Evolutionary conservation across 2,329 filamentous ascomycete genomes (phyloP), one percentile per base, ranked within the genome.

Genomic region (Calonectria leucothoes): DNA sequence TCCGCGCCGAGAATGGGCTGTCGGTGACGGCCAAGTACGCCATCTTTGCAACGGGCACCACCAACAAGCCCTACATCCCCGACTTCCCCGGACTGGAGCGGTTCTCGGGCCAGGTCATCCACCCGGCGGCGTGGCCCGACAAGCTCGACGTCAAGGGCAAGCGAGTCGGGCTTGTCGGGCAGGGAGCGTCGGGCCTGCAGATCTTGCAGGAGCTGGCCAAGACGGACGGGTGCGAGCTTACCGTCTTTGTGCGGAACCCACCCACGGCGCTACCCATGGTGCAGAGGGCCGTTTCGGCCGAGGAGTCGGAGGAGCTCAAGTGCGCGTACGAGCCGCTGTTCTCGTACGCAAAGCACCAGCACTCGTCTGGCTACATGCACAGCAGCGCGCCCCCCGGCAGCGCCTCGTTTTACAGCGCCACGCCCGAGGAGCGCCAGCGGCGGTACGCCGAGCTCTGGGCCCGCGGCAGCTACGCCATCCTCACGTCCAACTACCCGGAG

Each of bases 241-340:
- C 81, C 3, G 87, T 92, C 10, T 91, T 91, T 77, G 87, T 92
- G 71, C 85, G 91, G 29, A 92, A 88, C 3, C 90, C 91, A 0
- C 91, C 91, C 68, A 85, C 89, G 10, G 89, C 88, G 14, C 78
- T 92, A 0, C 91, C 91, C 0, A 92, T 93, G 89, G 82, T 85
- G 1, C 88, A 91, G 75, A 80, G 84, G 2, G 69, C 81, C 2
- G 76, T 91, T 1, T 85, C 85, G 0, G 83, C 81, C 37, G 83
- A 89, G 51, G 86, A 90, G 69, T 85, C 89, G 74, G 82, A 87
- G 29, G 83, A 82, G 27, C 76, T 76, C 8, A 85, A 85, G 52
- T 74, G 75, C 0, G 75, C 74, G 4, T 87, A 87, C 37, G 35
- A 51, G 11, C 27, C 37, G 27, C 39, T 65, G 3, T 65, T 65